These are phyloP conservation scores for Acacia pycnantha DNA, from an alignment of 331 rosid genomes.

Conservation along the genomic window DNA sequence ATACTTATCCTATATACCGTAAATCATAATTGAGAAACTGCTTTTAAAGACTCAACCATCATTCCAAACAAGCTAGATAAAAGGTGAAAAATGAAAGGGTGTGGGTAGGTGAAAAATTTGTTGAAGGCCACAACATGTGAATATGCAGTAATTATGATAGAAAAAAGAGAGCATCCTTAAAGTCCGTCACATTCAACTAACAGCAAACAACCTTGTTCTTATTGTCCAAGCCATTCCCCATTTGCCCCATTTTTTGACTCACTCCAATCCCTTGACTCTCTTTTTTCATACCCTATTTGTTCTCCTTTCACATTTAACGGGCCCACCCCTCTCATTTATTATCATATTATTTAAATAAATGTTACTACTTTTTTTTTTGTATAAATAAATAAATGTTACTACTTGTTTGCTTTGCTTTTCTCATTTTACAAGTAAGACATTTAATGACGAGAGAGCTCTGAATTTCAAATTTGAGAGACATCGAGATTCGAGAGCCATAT, in stretches of 20 bases:
- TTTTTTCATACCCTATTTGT: background rate
- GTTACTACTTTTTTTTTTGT: too few relatives aligned
- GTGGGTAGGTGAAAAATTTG: too few relatives aligned
- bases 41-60: too few relatives aligned
- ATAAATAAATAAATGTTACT: too few relatives aligned
- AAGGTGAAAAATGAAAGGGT: too few relatives aligned
- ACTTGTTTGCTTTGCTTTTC: background rate
- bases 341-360: too few relatives aligned
- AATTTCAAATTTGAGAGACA: background rate
- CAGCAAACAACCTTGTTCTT: constrained; percentile 4
- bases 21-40: too few relatives aligned
- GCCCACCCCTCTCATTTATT: background rate
- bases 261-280: background rate
- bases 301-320: background rate
- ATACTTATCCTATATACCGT: too few relatives aligned
- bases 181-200: constrained; percentile 31
- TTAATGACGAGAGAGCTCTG: background rate
- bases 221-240: background rate
- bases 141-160: background rate
- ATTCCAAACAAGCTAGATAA: too few relatives aligned
- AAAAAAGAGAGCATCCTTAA: constrained; percentile 27
- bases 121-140: too few relatives aligned
- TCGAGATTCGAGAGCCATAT: background rate
- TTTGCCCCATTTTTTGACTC: constrained; percentile 16
- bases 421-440: background rate